Conservation (phyloP, 2,329 filamentous ascomycete species). For the Alternaria rosae region DNA sequence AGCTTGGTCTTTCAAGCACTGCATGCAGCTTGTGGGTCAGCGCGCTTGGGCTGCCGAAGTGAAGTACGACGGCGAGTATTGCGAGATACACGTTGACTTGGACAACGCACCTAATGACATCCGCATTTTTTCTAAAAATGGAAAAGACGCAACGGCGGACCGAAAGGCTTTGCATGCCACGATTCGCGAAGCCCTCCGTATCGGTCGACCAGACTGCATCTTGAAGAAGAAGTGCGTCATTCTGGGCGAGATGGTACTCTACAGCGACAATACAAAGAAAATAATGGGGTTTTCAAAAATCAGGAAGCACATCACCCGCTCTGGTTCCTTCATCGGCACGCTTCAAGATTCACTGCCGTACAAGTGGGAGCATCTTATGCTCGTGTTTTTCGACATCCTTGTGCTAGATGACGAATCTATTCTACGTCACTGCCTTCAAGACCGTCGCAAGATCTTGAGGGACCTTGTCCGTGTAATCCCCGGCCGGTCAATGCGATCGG, state of each 20-base stretch:
- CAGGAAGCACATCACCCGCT: slow-evolving; percentile 77
- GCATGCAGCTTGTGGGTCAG: slow-evolving; percentile 67
- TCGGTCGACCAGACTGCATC: slow-evolving; percentile 66
- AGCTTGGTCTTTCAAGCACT: slow-evolving; percentile 71
- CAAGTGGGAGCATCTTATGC: slow-evolving; percentile 65
- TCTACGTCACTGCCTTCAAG: slow-evolving; percentile 63
- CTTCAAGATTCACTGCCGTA: slow-evolving; percentile 70
- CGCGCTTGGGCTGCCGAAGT: slow-evolving; percentile 75
- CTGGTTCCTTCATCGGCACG: slow-evolving; percentile 73
- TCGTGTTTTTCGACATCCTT: slow-evolving; percentile 68
- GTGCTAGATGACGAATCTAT: slow-evolving; percentile 63
- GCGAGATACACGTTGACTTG: slow-evolving; percentile 80
- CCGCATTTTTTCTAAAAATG: slow-evolving; percentile 90
- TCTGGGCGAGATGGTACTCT: slow-evolving; percentile 84
- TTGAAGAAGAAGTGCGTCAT: slow-evolving; percentile 75
- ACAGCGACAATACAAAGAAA: slow-evolving; percentile 68
- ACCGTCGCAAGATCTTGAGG: slow-evolving; percentile 67
- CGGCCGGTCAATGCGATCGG: slow-evolving; percentile 72
- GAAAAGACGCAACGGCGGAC: slow-evolving; percentile 85
- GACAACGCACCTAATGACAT: slow-evolving; percentile 63
- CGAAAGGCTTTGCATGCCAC: slow-evolving; percentile 67
- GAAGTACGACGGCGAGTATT: slow-evolving; percentile 90
- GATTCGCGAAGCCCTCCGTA: slow-evolving; percentile 69
- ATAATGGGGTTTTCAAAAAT: slow-evolving; percentile 83
- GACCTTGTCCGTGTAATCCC: slow-evolving; percentile 61